phyloP scores from a whole-genome alignment of 1,284 basidiomycete genomes.

The Ustilago shanxiensis region DNA sequence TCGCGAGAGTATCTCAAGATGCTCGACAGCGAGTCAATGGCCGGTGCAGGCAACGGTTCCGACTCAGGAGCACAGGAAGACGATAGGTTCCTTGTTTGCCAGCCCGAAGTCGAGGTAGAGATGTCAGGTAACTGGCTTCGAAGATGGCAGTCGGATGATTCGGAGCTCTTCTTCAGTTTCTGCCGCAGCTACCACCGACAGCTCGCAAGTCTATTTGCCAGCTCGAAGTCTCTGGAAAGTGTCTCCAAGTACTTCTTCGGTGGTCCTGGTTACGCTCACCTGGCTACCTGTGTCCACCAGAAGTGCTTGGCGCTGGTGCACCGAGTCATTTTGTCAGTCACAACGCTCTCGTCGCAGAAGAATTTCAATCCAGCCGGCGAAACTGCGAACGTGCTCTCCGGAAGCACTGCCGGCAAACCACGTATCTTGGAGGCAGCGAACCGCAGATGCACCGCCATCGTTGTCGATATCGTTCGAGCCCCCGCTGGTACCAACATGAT shows the following conservation, averaged over 20 bases:
- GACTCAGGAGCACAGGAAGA: constrained; percentile 34
- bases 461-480: constrained; percentile 65
- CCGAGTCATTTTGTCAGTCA: constrained; percentile 65
- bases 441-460: constrained; percentile 63
- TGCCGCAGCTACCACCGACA: constrained; percentile 66
- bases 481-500: constrained; percentile 51
- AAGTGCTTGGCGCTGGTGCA: constrained; percentile 66
- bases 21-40: constrained; percentile 53
- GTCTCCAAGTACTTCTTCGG: constrained; percentile 62
- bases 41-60: constrained; percentile 14
- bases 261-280: constrained; percentile 63
- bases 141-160: constrained; percentile 68
- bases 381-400: constrained; percentile 66
- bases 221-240: constrained; percentile 44
- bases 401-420: constrained; percentile 65
- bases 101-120: constrained; percentile 65
- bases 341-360: constrained; percentile 67
- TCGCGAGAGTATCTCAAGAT: constrained; percentile 62
- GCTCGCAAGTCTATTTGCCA: constrained; percentile 55
- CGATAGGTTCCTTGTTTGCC: constrained; percentile 61
- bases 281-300: constrained; percentile 66
- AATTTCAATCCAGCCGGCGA: constrained; percentile 66
- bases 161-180: constrained; percentile 68
- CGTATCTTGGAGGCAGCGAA: constrained; percentile 67
- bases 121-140: constrained; percentile 68